Evolutionary conservation across 768 basidiomycete species (phyloP).

Genomic region (Trametes meyenii): DNA sequence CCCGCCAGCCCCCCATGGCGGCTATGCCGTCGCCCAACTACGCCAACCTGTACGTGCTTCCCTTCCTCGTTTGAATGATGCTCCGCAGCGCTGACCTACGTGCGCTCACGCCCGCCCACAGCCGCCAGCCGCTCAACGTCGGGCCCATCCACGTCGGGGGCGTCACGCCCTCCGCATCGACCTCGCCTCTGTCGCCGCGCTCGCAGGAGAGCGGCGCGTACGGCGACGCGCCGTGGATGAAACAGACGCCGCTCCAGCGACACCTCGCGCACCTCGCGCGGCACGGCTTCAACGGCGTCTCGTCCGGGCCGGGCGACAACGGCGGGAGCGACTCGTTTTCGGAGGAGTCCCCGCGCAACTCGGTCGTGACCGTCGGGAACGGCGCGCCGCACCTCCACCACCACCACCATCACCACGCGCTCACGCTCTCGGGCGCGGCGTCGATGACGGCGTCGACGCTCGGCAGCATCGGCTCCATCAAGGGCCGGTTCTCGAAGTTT

Average conservation of each 20-base stretch:
- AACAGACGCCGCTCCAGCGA: slow-evolving; percentile 77
- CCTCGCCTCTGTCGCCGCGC: slow-evolving; percentile 24
- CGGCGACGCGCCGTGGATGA: slow-evolving; percentile 35
- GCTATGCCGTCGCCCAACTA: slow-evolving; percentile 23
- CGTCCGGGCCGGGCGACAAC: slow-evolving; percentile 72
- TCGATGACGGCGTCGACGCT: slow-evolving; percentile 67
- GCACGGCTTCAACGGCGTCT: slow-evolving; percentile 81
- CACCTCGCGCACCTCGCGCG: slow-evolving; percentile 81
- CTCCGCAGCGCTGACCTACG: neutral
- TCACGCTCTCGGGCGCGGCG: slow-evolving; percentile 42
- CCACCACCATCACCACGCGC: slow-evolving; percentile 8
- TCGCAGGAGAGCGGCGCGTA: slow-evolving; percentile 22
- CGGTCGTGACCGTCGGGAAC: slow-evolving; percentile 73
- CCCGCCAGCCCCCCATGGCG: slow-evolving; percentile 20
- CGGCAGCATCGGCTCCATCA: slow-evolving; percentile 68
- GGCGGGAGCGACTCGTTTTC: slow-evolving; percentile 60
- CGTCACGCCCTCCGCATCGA: slow-evolving; percentile 19
- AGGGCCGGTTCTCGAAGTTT: slow-evolving; percentile 75
- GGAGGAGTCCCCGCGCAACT: slow-evolving; percentile 70
- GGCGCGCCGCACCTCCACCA: slow-evolving; percentile 30
- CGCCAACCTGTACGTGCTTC: slow-evolving; percentile 11
- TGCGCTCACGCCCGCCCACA: neutral
- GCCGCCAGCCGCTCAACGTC: slow-evolving; percentile 18
- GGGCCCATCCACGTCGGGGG: slow-evolving; percentile 30
- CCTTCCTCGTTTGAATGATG: neutral